Evolutionary conservation across 176 grass and related monocot genomes (phyloP), one percentile per base, ranked within the genome.

Genomic region (Cenchrus purpureus): DNA sequence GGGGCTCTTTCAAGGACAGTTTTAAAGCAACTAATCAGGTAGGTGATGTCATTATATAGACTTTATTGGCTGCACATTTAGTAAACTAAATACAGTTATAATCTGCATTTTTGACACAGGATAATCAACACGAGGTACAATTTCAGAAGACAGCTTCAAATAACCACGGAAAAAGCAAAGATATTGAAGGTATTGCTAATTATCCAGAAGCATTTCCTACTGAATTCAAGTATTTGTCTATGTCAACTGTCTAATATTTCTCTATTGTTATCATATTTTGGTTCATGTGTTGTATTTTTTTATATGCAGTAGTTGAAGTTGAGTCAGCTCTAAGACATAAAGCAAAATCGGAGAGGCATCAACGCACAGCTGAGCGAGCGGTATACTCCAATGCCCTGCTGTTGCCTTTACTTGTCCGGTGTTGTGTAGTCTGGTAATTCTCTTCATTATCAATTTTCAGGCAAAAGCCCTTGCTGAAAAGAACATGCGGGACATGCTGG

Each of bases 401-500:
- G 25, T 80, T 71, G n/a, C 20, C n/a, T 79, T 77, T 81, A 54
- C 71, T 74, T 87, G 42, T 75, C 71, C 12, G 0, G 8, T 87
- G 44, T 80, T 37, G 61, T 37, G 25, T 84, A 74, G 67, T 53
- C 50, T 20, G 62, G 13, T 71, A 70, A 46, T 71, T 59, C 85
- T 92, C 65, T 62, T 87, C 44, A 22, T 58, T 73, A 51, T 25
- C 85, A 54, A 80, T 78, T 89, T 84, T 87, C 88, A 99, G 93
- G 97, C 88, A 65, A 98, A 98, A 90, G 97, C 97, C 72, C 90
- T 99, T 68, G 93, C 93, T 42, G 95, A 98, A 91, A 98, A 95
- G 89, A 95, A 94, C 68, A 89, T 87, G 73, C 87, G 91, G 66
- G 95, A 98, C 71, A 90, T 98, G 86, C 75, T 98, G 86, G 91